A percentile compares a stretch with the other conserved stretches of the same genome.
These are phyloP conservation scores for Salix suchowensis DNA, from an alignment of 345 rosid genomes.

Conservation along the genomic window DNA sequence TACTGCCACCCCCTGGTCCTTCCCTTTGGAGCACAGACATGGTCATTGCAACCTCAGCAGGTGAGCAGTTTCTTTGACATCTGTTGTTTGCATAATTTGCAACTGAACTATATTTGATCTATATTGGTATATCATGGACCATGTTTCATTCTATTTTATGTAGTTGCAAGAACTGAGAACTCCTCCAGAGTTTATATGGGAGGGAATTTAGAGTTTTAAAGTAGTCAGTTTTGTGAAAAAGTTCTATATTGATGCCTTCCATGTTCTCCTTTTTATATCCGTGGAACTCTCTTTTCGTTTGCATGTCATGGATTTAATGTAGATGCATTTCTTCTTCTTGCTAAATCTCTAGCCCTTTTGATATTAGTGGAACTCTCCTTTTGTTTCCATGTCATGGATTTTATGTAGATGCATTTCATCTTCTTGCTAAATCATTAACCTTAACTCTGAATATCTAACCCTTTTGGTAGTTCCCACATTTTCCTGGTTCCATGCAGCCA, in stretches of 20 bases:
- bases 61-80: conserved; percentile 10
- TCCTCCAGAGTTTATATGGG: too few species aligned
- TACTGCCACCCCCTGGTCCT: conserved; percentile 38
- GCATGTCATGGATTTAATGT: background rate
- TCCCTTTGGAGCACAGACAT: conserved; percentile 50
- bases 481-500: conserved; percentile 58
- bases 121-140: background rate
- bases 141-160: background rate
- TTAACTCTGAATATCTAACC: conserved; percentile 10
- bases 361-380: too few species aligned
- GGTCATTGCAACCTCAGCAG: conserved; percentile 35
- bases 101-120: background rate
- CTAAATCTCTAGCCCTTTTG: background rate
- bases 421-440: background rate
- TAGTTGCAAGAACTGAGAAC: too few species aligned
- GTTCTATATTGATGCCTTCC: too few species aligned
- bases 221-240: too few species aligned
- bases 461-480: conserved; percentile 43
- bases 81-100: background rate
- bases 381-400: background rate
- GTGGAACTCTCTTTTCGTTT: too few species aligned
- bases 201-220: too few species aligned
- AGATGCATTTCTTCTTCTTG: background rate
- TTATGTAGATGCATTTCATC: background rate
- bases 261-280: too few species aligned